These are phyloP conservation scores for Chrysanthemum lavandulifolium DNA, from an alignment of 129 eudicot species.

Conservation along the genomic window DNA sequence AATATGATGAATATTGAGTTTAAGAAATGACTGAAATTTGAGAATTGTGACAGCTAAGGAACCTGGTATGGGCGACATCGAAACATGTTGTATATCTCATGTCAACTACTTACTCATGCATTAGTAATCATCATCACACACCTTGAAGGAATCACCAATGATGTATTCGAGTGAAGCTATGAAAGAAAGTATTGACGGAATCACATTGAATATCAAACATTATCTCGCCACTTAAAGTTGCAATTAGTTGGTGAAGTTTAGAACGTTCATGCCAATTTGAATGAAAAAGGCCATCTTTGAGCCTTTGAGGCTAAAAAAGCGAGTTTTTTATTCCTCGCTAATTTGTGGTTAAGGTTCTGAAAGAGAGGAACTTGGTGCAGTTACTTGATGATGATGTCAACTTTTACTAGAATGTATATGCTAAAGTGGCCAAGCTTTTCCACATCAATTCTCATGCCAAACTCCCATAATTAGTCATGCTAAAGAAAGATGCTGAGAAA, in stretches of 20 bases:
- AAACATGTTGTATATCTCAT: no score
- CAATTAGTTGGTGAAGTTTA: neutral
- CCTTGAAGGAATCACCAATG: no score
- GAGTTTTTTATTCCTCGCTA: constrained; percentile 4
- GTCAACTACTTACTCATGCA: no score
- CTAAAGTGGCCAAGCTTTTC: constrained; percentile 78
- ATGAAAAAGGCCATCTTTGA: neutral
- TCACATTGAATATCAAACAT: neutral
- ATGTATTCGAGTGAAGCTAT: no score
- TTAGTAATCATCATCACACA: no score
- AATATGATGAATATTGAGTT: no score
- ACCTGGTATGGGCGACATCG: no score
- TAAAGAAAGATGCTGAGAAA: constrained; percentile 84
- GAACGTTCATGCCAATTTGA: neutral
- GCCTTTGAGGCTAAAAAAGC: neutral
- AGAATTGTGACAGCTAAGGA: no score
- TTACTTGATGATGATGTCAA: constrained; percentile 75
- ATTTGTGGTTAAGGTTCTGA: constrained; percentile 63
- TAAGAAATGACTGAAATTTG: no score
- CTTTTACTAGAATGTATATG: constrained; percentile 67
- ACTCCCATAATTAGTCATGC: constrained; percentile 70
- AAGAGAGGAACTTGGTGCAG: constrained; percentile 74
- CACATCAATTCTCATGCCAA: constrained; percentile 54
- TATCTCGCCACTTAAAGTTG: neutral
- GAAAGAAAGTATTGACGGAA: neutral